phyloP scores from a whole-genome alignment of 1,139 yeast species.

The Entelexis paramagnoliae region DNA sequence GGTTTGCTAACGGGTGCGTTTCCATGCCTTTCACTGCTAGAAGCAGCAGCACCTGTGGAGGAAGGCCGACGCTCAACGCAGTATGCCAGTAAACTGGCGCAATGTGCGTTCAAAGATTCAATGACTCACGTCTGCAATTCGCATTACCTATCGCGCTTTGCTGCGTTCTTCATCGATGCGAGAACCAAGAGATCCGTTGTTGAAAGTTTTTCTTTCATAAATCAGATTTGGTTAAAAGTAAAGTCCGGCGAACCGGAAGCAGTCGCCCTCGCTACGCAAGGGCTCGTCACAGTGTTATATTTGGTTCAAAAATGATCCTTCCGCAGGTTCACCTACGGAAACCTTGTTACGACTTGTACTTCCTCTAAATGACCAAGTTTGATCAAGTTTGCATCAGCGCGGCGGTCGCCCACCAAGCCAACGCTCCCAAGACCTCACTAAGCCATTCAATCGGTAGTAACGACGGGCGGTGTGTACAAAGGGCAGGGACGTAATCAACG shows the following conservation, averaged over 20 bases:
- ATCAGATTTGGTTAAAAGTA: not conserved
- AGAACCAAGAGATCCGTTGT: slow-evolving; percentile 38
- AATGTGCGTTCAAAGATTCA: slow-evolving; percentile 37
- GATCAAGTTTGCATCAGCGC: slow-evolving; percentile 34
- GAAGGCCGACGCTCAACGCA: slow-evolving; percentile 28
- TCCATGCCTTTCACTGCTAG: not conserved
- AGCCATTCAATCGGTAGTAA: slow-evolving; percentile 39
- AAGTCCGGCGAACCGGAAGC: too few species aligned
- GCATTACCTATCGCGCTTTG: slow-evolving; percentile 36
- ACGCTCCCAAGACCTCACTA: slow-evolving; percentile 32
- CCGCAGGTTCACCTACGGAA: slow-evolving; percentile 35
- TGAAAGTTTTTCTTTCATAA: slow-evolving; percentile 29
- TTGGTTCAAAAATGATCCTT: slow-evolving; percentile 29
- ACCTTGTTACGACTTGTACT: slow-evolving; percentile 38
- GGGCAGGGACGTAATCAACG: slow-evolving; percentile 32
- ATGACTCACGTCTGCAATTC: slow-evolving; percentile 35
- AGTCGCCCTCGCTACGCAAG: too few species aligned
- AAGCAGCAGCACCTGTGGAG: slow-evolving; percentile 18
- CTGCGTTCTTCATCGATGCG: slow-evolving; percentile 39
- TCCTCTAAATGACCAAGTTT: slow-evolving; percentile 28
- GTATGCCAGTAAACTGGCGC: slow-evolving; percentile 30
- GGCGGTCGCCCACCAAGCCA: slow-evolving; percentile 30
- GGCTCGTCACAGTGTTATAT: not conserved
- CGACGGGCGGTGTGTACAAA: slow-evolving; percentile 39
- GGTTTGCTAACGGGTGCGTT: not conserved